Conservation (phyloP, 2,329 filamentous ascomycete genomes). For the Monilinia fructigena region DNA sequence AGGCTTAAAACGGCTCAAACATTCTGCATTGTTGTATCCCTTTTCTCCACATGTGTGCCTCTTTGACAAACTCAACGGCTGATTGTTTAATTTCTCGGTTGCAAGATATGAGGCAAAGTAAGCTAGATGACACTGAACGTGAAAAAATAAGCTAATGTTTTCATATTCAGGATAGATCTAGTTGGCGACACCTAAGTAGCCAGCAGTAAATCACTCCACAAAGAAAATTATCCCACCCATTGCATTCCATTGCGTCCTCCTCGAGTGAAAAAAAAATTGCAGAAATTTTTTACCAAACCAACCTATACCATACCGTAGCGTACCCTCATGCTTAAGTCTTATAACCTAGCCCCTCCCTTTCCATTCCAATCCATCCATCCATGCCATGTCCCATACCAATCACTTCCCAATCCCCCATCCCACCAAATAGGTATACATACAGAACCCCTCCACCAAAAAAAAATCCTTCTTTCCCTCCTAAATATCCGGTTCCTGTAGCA, state of each 20-base stretch:
- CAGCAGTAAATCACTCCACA: neutral
- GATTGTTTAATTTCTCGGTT: too few species aligned
- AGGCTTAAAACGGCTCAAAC: too few species aligned
- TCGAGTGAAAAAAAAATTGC: conserved; percentile 4
- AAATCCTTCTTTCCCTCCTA: neutral
- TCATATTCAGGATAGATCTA: conserved; percentile 14
- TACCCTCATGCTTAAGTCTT: conserved; percentile 1
- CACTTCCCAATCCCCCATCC: neutral
- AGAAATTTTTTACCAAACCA: neutral
- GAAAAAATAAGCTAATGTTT: neutral
- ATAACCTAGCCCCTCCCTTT: conserved; percentile 6
- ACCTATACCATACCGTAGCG: neutral
- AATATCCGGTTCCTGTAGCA: neutral
- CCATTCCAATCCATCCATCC: conserved; percentile 1
- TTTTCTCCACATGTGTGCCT: too few species aligned
- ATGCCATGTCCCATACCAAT: neutral
- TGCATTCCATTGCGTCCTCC: conserved; percentile 6
- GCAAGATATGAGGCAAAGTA: too few species aligned
- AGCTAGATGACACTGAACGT: neutral
- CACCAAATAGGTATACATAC: neutral
- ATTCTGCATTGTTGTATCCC: too few species aligned
- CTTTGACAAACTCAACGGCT: too few species aligned
- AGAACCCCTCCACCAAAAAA: neutral
- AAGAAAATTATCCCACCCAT: conserved; percentile 7
- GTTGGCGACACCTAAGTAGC: neutral